A percentile compares a stretch with the other conserved stretches of the same genome.
These are phyloP conservation scores for Marchantia paleacea DNA, from an alignment of 225 moss, liverwort and hornwort genomes.

Conservation along the genomic window DNA sequence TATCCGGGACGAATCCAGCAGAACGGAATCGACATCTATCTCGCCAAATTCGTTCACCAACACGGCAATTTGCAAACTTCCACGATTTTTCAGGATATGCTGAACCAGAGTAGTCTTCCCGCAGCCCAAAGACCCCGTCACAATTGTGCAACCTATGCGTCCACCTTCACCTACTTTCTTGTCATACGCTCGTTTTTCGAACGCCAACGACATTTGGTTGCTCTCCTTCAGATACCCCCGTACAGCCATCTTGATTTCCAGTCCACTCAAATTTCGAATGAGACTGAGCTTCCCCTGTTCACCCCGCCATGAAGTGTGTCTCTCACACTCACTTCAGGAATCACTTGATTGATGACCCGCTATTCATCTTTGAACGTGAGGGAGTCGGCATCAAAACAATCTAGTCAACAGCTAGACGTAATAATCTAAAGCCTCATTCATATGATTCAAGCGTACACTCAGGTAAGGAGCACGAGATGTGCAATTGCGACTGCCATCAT, in stretches of 20 bases:
- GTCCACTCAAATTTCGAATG: no score
- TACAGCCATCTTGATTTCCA: constrained; percentile 17
- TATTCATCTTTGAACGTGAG: no score
- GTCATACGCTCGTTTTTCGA: constrained; percentile 29
- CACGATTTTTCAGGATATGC: constrained; percentile 36
- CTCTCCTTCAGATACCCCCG: constrained; percentile 32
- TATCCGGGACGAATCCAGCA: constrained; percentile 35
- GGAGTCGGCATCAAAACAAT: no score
- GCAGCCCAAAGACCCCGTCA: constrained; percentile 46
- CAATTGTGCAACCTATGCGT: constrained; percentile 45
- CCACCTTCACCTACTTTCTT: constrained; percentile 39
- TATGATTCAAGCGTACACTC: no score
- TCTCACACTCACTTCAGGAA: no score
- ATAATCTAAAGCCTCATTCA: no score
- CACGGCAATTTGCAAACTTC: constrained; percentile 38
- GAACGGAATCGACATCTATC: constrained; percentile 36
- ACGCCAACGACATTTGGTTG: constrained; percentile 48
- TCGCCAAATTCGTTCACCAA: constrained; percentile 48
- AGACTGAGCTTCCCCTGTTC: no score
- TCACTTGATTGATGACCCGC: no score
- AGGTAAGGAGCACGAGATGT: no score
- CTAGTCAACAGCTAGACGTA: no score
- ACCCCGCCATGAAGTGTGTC: no score
- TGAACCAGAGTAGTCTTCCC: constrained; percentile 43
- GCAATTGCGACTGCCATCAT: no score